Percentiles rank a stretch among this genome's conserved stretches.
These are phyloP conservation scores for Astraeus odoratus DNA, from an alignment of 768 basidiomycete species.

Conservation along the genomic window DNA sequence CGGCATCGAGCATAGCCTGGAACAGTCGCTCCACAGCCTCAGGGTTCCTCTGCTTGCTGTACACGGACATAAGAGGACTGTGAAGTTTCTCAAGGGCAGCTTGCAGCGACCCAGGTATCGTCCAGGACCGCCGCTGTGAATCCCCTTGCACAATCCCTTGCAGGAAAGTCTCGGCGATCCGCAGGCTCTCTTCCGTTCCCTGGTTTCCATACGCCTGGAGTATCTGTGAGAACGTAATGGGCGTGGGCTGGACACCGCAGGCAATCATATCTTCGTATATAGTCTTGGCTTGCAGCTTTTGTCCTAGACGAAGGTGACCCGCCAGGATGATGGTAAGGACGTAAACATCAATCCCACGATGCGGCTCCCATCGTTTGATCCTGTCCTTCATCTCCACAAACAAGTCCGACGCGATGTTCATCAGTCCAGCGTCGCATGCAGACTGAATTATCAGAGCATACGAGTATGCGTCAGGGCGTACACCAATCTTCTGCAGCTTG, in stretches of 20 bases:
- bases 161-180: slow-evolving; percentile 62
- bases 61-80: slow-evolving; percentile 52
- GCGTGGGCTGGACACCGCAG: slow-evolving; percentile 58
- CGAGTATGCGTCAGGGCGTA: slow-evolving; percentile 55
- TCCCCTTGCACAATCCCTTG: slow-evolving; percentile 38
- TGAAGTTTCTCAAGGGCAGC: slow-evolving; percentile 49
- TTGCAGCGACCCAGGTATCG: slow-evolving; percentile 31
- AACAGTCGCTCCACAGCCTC: slow-evolving; percentile 54
- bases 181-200: slow-evolving; percentile 41
- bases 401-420: slow-evolving; percentile 59
- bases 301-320: slow-evolving; percentile 54
- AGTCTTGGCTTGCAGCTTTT: slow-evolving; percentile 48
- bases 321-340: slow-evolving; percentile 71
- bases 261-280: slow-evolving; percentile 67
- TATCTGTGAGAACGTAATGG: slow-evolving; percentile 64
- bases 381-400: slow-evolving; percentile 59
- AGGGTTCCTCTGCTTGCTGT: slow-evolving; percentile 35
- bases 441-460: slow-evolving; percentile 76
- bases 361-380: slow-evolving; percentile 27
- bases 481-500: slow-evolving; percentile 39
- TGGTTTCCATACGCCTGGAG: slow-evolving; percentile 54
- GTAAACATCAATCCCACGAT: slow-evolving; percentile 45
- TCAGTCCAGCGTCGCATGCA: slow-evolving; percentile 64
- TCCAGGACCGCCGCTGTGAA: slow-evolving; percentile 32
- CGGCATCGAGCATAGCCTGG: slow-evolving; percentile 44